Conservation (phyloP, 176 grass and related monocot genomes). For the Elaeis guineensis region DNA sequence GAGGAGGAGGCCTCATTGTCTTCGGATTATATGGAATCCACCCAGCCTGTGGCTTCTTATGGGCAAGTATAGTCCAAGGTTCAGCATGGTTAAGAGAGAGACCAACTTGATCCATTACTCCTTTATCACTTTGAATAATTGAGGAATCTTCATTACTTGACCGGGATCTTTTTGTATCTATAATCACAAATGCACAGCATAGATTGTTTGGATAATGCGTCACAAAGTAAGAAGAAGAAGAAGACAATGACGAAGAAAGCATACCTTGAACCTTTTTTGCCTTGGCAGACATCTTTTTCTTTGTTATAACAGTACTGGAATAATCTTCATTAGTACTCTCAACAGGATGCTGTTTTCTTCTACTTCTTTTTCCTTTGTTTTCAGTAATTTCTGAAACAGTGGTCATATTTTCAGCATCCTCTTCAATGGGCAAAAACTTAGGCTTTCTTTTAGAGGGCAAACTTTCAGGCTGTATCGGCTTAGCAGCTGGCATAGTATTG, state of each 20-base stretch:
- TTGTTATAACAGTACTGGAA: constrained; percentile 31
- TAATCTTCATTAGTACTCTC: constrained; percentile 26
- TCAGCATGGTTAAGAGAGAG: constrained; percentile 34
- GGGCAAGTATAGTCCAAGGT: constrained; percentile 78
- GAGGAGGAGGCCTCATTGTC: constrained; percentile 69
- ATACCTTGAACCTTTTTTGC: constrained; percentile 38
- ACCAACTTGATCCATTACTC: constrained; percentile 11
- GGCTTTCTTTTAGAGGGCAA: constrained; percentile 58
- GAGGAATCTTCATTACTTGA: not conserved
- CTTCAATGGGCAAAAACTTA: constrained; percentile 36
- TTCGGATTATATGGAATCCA: constrained; percentile 91
- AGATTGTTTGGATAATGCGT: no score
- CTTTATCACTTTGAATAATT: constrained; percentile 14
- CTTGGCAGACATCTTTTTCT: constrained; percentile 30
- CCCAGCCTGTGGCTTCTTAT: constrained; percentile 66
- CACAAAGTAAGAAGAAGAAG: no score
- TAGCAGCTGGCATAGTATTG: constrained; percentile 13
- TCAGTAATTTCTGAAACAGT: constrained; percentile 34
- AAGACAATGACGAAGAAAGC: constrained; percentile 7
- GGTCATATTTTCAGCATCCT: constrained; percentile 33
- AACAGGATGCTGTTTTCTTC: constrained; percentile 34
- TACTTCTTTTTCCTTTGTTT: constrained; percentile 62
- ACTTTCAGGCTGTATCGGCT: constrained; percentile 9
- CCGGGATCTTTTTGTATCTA: no score
- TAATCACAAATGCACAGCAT: no score